Evolutionary conservation across 1,139 yeast species (phyloP).

Genomic region (Yamadazyma blattariae): DNA sequence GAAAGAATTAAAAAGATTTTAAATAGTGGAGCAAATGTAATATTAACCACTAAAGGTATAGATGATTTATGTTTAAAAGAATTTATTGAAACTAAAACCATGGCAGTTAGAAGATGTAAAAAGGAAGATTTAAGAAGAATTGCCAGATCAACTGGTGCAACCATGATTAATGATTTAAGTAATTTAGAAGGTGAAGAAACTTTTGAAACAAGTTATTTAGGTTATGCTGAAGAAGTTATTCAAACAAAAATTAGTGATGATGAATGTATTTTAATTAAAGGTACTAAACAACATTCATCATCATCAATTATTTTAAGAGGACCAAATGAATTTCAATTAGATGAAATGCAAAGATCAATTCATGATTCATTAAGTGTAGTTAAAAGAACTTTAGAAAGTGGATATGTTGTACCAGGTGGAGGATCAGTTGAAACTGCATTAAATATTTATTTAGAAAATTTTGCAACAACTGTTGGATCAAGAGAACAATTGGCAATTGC

Average conservation of each 20-base stretch:
- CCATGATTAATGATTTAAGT: conserved; percentile 80
- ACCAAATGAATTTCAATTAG: conserved; percentile 91
- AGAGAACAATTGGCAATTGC: conserved; percentile 98
- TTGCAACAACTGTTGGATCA: conserved; percentile 96
- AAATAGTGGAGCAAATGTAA: conserved; percentile 93
- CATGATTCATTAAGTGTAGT: conserved; percentile 95
- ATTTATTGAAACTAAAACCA: conserved; percentile 92
- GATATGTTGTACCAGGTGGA: conserved; percentile 96
- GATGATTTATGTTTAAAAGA: conserved; percentile 95
- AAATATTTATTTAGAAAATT: conserved; percentile 91
- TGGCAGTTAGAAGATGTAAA: conserved; percentile 98
- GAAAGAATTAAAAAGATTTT: conserved; percentile 88
- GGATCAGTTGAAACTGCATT: conserved; percentile 98
- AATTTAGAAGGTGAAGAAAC: conserved; percentile 98
- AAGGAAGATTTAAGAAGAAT: conserved; percentile 95
- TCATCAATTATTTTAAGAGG: conserved; percentile 93
- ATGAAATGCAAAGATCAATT: conserved; percentile 96
- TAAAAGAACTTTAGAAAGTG: conserved; percentile 93
- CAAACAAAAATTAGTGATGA: conserved; percentile 95
- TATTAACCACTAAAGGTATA: conserved; percentile 95
- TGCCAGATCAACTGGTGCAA: conserved; percentile 98
- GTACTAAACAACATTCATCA: conserved; percentile 91
- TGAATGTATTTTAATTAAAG: conserved; percentile 92
- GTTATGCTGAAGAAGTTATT: conserved; percentile 87
- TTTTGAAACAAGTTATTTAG: conserved; percentile 83